phyloP scores from a whole-genome alignment of 305 asterid species.

The Fraxinus sp. region DNA sequence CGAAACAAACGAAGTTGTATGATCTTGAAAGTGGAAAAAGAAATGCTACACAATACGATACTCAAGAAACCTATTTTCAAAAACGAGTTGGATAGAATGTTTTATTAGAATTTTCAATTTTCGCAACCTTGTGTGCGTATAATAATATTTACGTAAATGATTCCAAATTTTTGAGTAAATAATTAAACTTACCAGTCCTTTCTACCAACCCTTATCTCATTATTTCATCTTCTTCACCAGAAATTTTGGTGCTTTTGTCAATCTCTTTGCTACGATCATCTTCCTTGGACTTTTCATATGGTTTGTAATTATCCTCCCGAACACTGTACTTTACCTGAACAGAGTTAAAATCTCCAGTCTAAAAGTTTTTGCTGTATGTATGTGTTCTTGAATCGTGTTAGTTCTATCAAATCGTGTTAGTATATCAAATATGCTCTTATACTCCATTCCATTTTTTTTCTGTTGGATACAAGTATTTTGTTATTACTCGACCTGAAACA shows the following conservation, averaged over 20 bases:
- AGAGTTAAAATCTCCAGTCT: not conserved
- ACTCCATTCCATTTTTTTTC: too few species aligned
- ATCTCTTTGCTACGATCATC: conserved; percentile 19
- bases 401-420: too few species aligned
- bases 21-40: not conserved
- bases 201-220: conserved; percentile 41
- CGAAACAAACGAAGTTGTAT: not conserved
- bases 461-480: too few species aligned
- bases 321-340: not conserved
- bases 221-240: conserved; percentile 15
- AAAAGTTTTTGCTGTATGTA: too few species aligned
- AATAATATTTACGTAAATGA: too few species aligned
- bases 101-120: not conserved
- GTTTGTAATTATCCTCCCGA: conserved; percentile 38
- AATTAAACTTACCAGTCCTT: conserved; percentile 50
- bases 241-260: not conserved
- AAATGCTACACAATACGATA: not conserved
- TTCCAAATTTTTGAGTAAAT: not conserved
- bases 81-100: not conserved
- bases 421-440: too few species aligned
- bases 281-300: conserved; percentile 36
- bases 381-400: too few species aligned
- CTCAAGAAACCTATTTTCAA: not conserved
- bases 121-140: not conserved
- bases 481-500: too few species aligned